Evolutionary conservation across 2,329 filamentous ascomycete genomes (phyloP).

Genomic region (Teratosphaeria destructans): DNA sequence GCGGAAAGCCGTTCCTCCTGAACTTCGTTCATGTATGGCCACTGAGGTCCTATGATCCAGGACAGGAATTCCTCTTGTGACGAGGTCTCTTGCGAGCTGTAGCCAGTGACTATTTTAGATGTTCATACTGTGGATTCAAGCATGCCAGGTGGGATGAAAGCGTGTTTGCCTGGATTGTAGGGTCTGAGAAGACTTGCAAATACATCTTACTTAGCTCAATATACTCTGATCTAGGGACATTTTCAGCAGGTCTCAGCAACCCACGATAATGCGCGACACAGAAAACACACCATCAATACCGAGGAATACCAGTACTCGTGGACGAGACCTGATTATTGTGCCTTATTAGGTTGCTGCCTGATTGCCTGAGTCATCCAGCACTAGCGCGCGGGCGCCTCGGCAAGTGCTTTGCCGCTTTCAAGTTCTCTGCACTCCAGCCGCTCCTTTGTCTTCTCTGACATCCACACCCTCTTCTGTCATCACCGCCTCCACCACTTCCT

Average conservation of each 20-base stretch:
- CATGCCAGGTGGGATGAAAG: no score
- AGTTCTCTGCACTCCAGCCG: background rate
- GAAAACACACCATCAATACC: background rate
- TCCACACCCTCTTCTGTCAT: background rate
- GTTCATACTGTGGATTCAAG: no score
- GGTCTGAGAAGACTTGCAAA: background rate
- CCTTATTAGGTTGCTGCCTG: background rate
- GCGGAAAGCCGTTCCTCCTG: slow-evolving; percentile 16
- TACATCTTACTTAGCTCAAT: background rate
- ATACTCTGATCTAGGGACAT: background rate
- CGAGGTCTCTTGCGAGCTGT: no score
- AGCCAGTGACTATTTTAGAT: no score
- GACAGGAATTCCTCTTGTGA: no score
- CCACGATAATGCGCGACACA: no score
- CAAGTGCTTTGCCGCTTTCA: background rate
- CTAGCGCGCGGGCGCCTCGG: background rate
- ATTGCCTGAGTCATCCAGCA: background rate
- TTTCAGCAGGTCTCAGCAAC: background rate
- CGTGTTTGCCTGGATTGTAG: background rate
- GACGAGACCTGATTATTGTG: background rate
- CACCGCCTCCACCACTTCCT: background rate
- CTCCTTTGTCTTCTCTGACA: background rate
- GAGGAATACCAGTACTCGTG: background rate
- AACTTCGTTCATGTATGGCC: background rate
- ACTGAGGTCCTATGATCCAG: no score